Evolutionary conservation across 805 yeast species (phyloP).

Genomic region (Brettanomyces sp.): DNA sequence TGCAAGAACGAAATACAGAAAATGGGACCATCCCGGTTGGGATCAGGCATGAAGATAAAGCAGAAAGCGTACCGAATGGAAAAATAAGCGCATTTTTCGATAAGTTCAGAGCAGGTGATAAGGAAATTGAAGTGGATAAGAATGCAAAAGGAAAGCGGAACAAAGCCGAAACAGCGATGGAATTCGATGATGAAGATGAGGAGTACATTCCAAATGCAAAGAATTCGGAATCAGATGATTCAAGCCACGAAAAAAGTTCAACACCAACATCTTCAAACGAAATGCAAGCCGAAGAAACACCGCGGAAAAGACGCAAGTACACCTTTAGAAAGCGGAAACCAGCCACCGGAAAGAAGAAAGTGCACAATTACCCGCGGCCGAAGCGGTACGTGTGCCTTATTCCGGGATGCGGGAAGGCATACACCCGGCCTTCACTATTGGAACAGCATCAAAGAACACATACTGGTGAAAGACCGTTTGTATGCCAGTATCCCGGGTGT

Average conservation of each 20-base stretch:
- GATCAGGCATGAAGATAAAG: too few species aligned
- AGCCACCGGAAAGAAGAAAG: constrained; percentile 18
- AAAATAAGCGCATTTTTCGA: too few species aligned
- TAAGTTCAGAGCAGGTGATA: too few species aligned
- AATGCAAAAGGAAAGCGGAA: too few species aligned
- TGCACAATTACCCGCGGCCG: constrained; percentile 33
- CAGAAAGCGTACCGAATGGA: too few species aligned
- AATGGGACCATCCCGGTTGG: too few species aligned
- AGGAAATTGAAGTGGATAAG: too few species aligned
- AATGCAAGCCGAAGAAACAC: neutral
- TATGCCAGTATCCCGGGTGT: constrained; percentile 51
- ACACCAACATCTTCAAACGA: neutral
- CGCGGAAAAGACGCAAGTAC: constrained; percentile 3
- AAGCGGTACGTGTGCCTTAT: constrained; percentile 58
- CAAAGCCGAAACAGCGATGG: neutral
- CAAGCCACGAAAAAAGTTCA: neutral
- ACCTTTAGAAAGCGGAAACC: constrained; percentile 4
- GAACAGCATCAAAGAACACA: constrained; percentile 78
- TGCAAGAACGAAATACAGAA: too few species aligned
- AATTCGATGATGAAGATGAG: neutral
- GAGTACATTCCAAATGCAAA: neutral
- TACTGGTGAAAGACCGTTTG: constrained; percentile 69
- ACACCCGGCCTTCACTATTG: constrained; percentile 70
- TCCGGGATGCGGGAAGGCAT: constrained; percentile 65
- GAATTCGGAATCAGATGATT: neutral